A percentile compares a stretch with the other conserved stretches of the same genome.
These are phyloP conservation scores for Draba incana DNA, from an alignment of 345 rosid genomes.

Conservation along the genomic window DNA sequence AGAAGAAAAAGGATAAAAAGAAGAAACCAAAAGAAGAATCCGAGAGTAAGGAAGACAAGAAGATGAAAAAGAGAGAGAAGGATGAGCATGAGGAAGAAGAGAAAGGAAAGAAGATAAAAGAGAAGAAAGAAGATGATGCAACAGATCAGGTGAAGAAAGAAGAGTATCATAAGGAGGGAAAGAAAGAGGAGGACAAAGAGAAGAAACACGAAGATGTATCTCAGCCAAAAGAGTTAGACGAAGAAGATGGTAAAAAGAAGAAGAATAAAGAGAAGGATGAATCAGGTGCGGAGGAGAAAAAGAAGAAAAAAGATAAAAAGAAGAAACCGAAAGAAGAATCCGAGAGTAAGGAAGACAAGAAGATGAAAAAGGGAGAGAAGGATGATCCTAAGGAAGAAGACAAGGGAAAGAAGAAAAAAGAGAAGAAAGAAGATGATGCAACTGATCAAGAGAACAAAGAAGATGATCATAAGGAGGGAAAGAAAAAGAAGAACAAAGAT, in stretches of 20 bases:
- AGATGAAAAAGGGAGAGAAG: slow-evolving; percentile 11
- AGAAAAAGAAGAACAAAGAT: slow-evolving; percentile 8
- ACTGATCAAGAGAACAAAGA: not conserved
- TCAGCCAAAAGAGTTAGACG: slow-evolving; percentile 3
- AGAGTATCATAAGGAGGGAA: slow-evolving; percentile 9
- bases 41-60: slow-evolving; percentile 12
- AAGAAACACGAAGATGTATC: slow-evolving; percentile 17
- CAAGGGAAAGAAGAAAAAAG: slow-evolving; percentile 9
- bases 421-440: slow-evolving; percentile 13
- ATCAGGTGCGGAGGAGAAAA: not conserved
- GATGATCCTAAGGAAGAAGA: slow-evolving; percentile 22
- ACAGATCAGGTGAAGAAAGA: not conserved
- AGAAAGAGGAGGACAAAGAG: slow-evolving; percentile 8
- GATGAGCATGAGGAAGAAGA: slow-evolving; percentile 20
- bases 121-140: slow-evolving; percentile 10
- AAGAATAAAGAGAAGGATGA: slow-evolving; percentile 18
- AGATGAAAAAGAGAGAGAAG: slow-evolving; percentile 7
- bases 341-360: slow-evolving; percentile 14
- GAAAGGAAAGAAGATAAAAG: slow-evolving; percentile 8
- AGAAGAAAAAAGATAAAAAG: slow-evolving; percentile 22
- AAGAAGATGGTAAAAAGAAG: slow-evolving; percentile 1
- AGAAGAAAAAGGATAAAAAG: slow-evolving; percentile 22
- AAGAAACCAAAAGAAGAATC: slow-evolving; percentile 30
- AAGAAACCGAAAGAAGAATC: slow-evolving; percentile 32
- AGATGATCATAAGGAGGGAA: not conserved